Percentiles rank a stretch among this genome's conserved stretches.
phyloP scores from a whole-genome alignment of 495 filamentous ascomycete genomes.

The Barbatosphaeria neglecta region DNA sequence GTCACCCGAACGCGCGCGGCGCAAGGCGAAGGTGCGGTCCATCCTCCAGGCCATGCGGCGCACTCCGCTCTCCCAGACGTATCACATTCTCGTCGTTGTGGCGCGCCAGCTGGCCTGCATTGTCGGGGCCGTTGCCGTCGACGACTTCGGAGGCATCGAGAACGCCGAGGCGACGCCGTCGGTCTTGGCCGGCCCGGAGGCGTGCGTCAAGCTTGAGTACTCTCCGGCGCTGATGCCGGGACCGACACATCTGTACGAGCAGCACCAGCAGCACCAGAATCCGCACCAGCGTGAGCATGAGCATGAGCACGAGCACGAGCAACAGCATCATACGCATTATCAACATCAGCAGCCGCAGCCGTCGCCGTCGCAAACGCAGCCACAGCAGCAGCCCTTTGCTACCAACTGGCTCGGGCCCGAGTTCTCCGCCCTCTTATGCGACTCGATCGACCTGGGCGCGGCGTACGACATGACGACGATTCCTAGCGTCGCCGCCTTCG shows the following conservation, averaged over 20 bases:
- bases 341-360: too few relatives aligned
- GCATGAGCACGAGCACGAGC: too few relatives aligned
- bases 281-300: too few relatives aligned
- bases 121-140: slow-evolving; percentile 10
- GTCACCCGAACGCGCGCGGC: slow-evolving; percentile 6
- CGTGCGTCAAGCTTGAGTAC: background rate
- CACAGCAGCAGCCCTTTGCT: background rate
- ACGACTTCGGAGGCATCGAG: background rate
- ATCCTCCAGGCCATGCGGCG: slow-evolving; percentile 6
- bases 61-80: slow-evolving; percentile 11
- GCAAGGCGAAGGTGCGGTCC: slow-evolving; percentile 9
- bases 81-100: slow-evolving; percentile 9
- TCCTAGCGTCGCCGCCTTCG: background rate
- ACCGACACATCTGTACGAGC: background rate
- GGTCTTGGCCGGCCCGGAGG: background rate
- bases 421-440: background rate
- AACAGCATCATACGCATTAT: too few relatives aligned
- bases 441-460: background rate
- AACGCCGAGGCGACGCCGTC: background rate
- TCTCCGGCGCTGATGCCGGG: background rate
- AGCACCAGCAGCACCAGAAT: background rate
- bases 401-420: background rate
- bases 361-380: background rate
- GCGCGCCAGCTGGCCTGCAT: slow-evolving; percentile 12
- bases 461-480: background rate